Percentiles rank a stretch among this genome's conserved stretches.
These are phyloP conservation scores for Fusarium sp. DNA, from an alignment of 2,329 filamentous ascomycete species.

Conservation along the genomic window DNA sequence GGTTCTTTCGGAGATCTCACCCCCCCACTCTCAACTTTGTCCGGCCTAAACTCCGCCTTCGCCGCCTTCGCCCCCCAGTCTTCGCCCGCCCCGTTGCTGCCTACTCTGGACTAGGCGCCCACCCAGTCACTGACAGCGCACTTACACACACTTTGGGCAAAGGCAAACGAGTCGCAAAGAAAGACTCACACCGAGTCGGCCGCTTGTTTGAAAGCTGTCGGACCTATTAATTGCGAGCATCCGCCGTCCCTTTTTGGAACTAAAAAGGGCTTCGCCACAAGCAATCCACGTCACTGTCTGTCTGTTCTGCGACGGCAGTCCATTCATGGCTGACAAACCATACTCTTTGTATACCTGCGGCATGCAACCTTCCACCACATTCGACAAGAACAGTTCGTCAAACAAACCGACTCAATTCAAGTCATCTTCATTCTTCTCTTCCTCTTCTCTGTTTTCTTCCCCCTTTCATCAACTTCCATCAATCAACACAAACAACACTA, in stretches of 20 bases:
- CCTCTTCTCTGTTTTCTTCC: slow-evolving; percentile 22
- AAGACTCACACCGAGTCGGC: slow-evolving; percentile 31
- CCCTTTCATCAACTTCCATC: slow-evolving; percentile 21
- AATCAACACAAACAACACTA: slow-evolving; percentile 24
- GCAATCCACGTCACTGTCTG: slow-evolving; percentile 36
- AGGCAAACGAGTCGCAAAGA: slow-evolving; percentile 38
- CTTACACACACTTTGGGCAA: slow-evolving; percentile 38
- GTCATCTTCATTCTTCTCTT: slow-evolving; percentile 25
- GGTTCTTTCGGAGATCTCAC: slow-evolving; percentile 17
- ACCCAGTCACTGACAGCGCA: slow-evolving; percentile 39
- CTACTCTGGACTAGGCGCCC: slow-evolving; percentile 41
- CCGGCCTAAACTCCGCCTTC: slow-evolving; percentile 36
- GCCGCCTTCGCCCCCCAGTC: slow-evolving; percentile 29
- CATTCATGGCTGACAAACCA: slow-evolving; percentile 53
- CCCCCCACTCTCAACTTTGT: slow-evolving; percentile 23
- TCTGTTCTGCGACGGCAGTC: slow-evolving; percentile 31
- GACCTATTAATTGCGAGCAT: slow-evolving; percentile 35
- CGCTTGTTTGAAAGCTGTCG: slow-evolving; percentile 32
- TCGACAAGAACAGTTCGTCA: slow-evolving; percentile 45
- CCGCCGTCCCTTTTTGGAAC: slow-evolving; percentile 31
- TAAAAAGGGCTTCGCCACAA: slow-evolving; percentile 40
- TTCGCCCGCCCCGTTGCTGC: slow-evolving; percentile 40
- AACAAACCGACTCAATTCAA: slow-evolving; percentile 29
- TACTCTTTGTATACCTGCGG: slow-evolving; percentile 28
- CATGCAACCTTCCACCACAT: slow-evolving; percentile 47